phyloP scores from a whole-genome alignment of 306 rosid genomes.

The Ochetophila trinervis region DNA sequence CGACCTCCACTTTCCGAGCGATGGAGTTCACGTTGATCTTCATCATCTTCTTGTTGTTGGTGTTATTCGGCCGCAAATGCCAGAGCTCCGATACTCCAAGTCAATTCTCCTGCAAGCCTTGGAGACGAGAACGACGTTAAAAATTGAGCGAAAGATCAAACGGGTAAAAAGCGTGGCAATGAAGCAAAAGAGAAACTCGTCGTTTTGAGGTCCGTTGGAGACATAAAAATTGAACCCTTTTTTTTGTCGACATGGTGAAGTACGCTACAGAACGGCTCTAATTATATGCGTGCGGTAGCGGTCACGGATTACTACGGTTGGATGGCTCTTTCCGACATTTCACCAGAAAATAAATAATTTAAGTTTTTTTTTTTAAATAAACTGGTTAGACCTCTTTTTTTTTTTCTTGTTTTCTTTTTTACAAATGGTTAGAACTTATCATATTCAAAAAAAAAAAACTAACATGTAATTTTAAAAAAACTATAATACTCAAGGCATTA shows the following conservation, averaged over 20 bases:
- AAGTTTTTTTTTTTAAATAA: too few relatives aligned
- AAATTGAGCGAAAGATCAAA: constrained; percentile 9
- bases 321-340: neutral
- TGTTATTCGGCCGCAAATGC: constrained; percentile 39
- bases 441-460: too few relatives aligned
- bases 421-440: too few relatives aligned
- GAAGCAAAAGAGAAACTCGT: constrained; percentile 30
- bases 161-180: constrained; percentile 6
- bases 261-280: neutral
- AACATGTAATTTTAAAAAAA: too few relatives aligned
- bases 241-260: constrained; percentile 41
- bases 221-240: neutral
- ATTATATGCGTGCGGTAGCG: neutral
- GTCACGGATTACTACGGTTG: neutral
- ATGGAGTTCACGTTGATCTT: constrained; percentile 60
- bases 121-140: neutral
- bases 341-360: neutral
- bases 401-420: too few relatives aligned
- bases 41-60: constrained; percentile 49
- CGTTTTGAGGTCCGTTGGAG: constrained; percentile 21
- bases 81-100: constrained; percentile 17
- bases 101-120: constrained; percentile 3
- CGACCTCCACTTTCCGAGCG: constrained; percentile 73
- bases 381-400: too few relatives aligned
- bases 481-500: too few relatives aligned